Conservation (phyloP, 306 rosid species). For the Vicia sativa region DNA sequence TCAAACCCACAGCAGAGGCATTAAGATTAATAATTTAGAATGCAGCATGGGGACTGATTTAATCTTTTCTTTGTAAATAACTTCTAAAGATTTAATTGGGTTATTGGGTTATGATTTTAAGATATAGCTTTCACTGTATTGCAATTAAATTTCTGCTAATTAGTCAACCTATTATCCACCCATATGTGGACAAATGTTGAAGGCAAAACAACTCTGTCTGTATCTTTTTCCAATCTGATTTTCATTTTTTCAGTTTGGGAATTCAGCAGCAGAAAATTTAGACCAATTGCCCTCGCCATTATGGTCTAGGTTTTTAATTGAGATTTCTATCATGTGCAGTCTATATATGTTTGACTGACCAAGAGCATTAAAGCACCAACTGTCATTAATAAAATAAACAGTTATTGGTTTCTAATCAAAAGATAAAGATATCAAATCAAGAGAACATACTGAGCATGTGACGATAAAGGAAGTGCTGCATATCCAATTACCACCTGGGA, state of each 20-base stretch:
- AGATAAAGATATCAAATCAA: slow-evolving; percentile 35
- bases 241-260: slow-evolving; percentile 21
- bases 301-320: slow-evolving; percentile 1
- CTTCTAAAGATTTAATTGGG: not conserved
- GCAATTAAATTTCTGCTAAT: slow-evolving; percentile 1
- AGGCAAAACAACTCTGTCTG: not conserved
- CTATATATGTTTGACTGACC: slow-evolving; percentile 18
- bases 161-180: slow-evolving; percentile 6
- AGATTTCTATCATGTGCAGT: slow-evolving; percentile 5
- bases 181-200: not conserved
- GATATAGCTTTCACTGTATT: slow-evolving; percentile 10
- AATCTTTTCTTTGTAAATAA: not conserved
- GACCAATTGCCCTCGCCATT: slow-evolving; percentile 8
- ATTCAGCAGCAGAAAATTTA: slow-evolving; percentile 11
- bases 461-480: slow-evolving; percentile 85
- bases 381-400: slow-evolving; percentile 8
- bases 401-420: slow-evolving; percentile 19
- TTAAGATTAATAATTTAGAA: slow-evolving; percentile 17
- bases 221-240: not conserved
- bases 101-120: slow-evolving; percentile 9
- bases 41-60: not conserved
- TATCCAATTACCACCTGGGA: slow-evolving; percentile 90
- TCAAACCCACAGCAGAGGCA: slow-evolving; percentile 27
- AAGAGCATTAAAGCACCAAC: slow-evolving; percentile 28
- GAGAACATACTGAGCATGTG: slow-evolving; percentile 90